These are phyloP conservation scores for Colletotrichum kahawae DNA, from an alignment of 2,329 filamentous ascomycete species.

Conservation along the genomic window DNA sequence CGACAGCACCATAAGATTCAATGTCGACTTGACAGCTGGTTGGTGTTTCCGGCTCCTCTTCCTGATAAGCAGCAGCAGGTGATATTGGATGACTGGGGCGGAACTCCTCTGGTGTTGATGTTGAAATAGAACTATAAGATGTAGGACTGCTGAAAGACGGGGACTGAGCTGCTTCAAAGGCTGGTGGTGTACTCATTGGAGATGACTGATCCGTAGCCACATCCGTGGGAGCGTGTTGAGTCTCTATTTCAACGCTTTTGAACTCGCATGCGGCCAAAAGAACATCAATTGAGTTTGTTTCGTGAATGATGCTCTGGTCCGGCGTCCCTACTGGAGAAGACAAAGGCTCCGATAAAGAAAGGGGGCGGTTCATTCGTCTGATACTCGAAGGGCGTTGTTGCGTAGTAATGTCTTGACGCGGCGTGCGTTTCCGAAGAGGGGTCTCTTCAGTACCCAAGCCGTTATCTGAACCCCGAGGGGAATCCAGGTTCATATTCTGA, in stretches of 20 bases:
- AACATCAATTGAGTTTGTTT: not conserved
- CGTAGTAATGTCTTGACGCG: not conserved
- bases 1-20: not conserved
- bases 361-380: not conserved
- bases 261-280: not conserved
- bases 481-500: not conserved
- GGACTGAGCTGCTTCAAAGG: not conserved
- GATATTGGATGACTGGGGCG: not conserved
- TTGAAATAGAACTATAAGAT: not conserved
- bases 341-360: not conserved
- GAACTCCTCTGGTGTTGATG: not conserved
- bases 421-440: not conserved
- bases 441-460: not conserved
- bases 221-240: not conserved
- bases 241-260: not conserved
- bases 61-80: not conserved
- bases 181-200: not conserved
- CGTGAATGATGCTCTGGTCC: not conserved
- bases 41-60: not conserved
- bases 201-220: not conserved
- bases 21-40: not conserved
- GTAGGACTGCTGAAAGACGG: not conserved
- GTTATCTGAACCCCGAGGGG: not conserved
- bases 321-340: not conserved
- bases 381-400: not conserved